phyloP scores from a whole-genome alignment of 2,329 filamentous ascomycete species.

The Acrocalymma vagum region DNA sequence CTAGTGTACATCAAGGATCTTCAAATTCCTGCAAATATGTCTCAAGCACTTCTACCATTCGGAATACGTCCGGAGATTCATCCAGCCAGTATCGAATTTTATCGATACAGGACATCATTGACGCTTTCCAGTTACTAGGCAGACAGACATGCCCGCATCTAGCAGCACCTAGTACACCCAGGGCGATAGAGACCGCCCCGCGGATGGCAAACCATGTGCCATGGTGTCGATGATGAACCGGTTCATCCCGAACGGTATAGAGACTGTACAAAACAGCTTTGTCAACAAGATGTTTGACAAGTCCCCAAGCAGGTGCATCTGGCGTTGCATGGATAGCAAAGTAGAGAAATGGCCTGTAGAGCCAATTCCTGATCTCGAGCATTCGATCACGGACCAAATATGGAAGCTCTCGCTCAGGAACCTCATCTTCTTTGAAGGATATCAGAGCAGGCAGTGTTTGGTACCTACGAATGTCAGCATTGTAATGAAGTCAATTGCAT shows the following conservation, averaged over 20 bases:
- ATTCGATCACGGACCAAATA: conserved; percentile 1
- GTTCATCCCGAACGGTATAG: background rate
- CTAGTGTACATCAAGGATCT: too few species aligned
- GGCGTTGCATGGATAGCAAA: background rate
- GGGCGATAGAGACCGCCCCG: background rate
- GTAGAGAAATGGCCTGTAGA: conserved; percentile 1
- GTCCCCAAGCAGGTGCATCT: background rate
- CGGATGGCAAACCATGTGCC: background rate
- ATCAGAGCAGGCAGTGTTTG: conserved; percentile 1
- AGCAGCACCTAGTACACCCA: background rate
- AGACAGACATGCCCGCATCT: background rate
- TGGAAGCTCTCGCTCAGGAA: background rate
- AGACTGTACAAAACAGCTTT: background rate
- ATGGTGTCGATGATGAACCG: background rate
- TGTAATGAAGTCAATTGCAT: too few species aligned
- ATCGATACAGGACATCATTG: background rate
- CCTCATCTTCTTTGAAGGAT: conserved; percentile 1
- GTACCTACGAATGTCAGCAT: conserved; percentile 1
- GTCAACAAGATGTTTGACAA: background rate
- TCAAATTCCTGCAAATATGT: too few species aligned
- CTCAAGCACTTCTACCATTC: conserved; percentile 2
- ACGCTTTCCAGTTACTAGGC: background rate
- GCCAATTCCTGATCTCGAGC: background rate
- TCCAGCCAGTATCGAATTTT: conserved; percentile 1
- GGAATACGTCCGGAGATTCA: background rate